phyloP scores from a whole-genome alignment of 176 grass and related monocot genomes.

The Phoenix roebelenii region DNA sequence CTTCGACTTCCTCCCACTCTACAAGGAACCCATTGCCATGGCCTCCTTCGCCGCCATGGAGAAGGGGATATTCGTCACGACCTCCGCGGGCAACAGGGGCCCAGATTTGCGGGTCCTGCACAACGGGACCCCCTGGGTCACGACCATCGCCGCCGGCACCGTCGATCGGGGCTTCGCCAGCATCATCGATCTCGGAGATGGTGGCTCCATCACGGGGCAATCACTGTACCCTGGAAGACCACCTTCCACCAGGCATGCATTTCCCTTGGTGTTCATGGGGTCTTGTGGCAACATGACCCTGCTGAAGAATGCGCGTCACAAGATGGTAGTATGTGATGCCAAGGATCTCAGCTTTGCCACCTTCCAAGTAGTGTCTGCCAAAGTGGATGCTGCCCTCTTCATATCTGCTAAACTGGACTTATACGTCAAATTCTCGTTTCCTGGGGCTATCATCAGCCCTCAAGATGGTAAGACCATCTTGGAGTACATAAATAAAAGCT shows the following conservation, averaged over 20 bases:
- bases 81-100: conserved; percentile 64
- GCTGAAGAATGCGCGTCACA: conserved; percentile 13
- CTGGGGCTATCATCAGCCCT: background rate
- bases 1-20: conserved; percentile 1
- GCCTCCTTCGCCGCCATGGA: conserved; percentile 61
- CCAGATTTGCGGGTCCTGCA: conserved; percentile 26
- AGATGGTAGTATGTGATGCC: background rate
- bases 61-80: conserved; percentile 55
- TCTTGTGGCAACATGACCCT: background rate
- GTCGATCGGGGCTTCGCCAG: conserved; percentile 5
- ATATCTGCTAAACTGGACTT: background rate
- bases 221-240: conserved; percentile 6
- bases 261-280: conserved; percentile 1
- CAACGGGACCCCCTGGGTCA: conserved; percentile 61
- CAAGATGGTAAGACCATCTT: conserved; percentile 5
- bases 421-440: background rate
- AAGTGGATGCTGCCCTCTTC: conserved; percentile 14
- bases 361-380: background rate
- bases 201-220: background rate
- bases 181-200: conserved; percentile 4
- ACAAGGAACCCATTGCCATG: conserved; percentile 51
- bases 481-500: conserved; percentile 4
- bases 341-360: background rate
- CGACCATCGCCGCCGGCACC: conserved; percentile 25
- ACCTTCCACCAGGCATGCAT: background rate